These are phyloP conservation scores for Pythium myriotylum DNA, from an alignment of 352 stramenopile genomes.

Conservation along the genomic window DNA sequence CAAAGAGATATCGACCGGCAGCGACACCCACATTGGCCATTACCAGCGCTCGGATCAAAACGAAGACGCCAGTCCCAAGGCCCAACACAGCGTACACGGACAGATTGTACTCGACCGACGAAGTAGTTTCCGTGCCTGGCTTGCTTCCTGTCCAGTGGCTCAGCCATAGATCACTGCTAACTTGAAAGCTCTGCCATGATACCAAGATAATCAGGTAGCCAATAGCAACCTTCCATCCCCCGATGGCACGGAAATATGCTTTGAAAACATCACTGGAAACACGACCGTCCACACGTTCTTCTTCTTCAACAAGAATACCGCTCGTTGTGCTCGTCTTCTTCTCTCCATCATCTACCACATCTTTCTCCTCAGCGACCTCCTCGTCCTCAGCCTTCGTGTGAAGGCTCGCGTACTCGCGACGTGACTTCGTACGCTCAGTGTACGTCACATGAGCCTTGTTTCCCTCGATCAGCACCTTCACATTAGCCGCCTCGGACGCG, in stretches of 20 bases:
- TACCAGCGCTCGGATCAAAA: constrained; percentile 47
- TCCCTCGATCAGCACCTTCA: constrained; percentile 17
- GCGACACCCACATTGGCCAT: constrained; percentile 47
- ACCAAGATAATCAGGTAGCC: constrained; percentile 15
- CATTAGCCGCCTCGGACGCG: constrained; percentile 25
- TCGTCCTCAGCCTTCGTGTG: constrained; percentile 1
- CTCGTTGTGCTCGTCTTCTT: too few species aligned
- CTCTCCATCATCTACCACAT: constrained; percentile 10
- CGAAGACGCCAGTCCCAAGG: constrained; percentile 39
- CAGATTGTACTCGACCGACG: constrained; percentile 63
- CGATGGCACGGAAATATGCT: constrained; percentile 40
- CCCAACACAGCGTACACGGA: constrained; percentile 46
- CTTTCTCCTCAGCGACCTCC: not conserved
- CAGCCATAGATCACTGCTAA: constrained; percentile 63
- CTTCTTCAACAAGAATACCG: constrained; percentile 37
- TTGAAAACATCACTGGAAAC: constrained; percentile 42
- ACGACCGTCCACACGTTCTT: constrained; percentile 34
- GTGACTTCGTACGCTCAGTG: not conserved
- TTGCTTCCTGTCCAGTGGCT: constrained; percentile 79
- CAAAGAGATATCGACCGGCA: constrained; percentile 68
- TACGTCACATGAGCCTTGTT: not conserved
- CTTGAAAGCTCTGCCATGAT: constrained; percentile 26
- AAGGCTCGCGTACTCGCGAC: not conserved
- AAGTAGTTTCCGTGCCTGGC: constrained; percentile 36
- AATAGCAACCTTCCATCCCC: constrained; percentile 29